These are phyloP conservation scores for Lentinus brumalis DNA, from an alignment of 768 basidiomycete genomes.

Conservation along the genomic window DNA sequence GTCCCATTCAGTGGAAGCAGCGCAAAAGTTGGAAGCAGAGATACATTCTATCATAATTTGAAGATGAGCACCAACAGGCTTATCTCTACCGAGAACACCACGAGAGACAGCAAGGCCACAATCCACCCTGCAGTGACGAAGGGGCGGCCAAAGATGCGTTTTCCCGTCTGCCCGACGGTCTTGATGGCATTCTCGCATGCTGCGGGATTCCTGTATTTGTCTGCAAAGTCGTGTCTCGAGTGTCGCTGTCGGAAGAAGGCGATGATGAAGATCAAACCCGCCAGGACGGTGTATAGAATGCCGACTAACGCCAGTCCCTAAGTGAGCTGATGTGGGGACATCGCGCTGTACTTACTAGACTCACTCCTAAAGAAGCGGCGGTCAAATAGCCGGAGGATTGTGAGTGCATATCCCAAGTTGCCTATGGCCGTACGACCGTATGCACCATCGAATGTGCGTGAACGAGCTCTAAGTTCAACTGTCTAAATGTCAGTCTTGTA, in stretches of 20 bases:
- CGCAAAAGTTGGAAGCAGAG: no score
- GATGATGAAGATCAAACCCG: conserved; percentile 56
- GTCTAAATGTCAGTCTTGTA: not conserved
- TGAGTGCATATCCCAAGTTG: conserved; percentile 70
- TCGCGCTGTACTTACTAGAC: conserved; percentile 27
- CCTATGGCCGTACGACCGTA: conserved; percentile 77
- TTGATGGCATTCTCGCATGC: conserved; percentile 41
- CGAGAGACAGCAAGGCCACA: conserved; percentile 56
- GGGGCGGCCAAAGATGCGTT: conserved; percentile 70
- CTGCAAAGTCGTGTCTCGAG: conserved; percentile 78
- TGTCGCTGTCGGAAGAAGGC: conserved; percentile 65
- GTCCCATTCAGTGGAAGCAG: no score
- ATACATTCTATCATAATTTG: conserved; percentile 31
- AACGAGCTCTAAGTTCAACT: conserved; percentile 76
- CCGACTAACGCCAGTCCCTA: conserved; percentile 43
- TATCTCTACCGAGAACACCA: conserved; percentile 68
- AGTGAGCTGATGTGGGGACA: not conserved
- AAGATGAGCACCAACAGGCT: conserved; percentile 66
- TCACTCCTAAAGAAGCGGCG: conserved; percentile 69
- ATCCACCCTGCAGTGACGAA: conserved; percentile 84
- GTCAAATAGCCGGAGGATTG: conserved; percentile 82
- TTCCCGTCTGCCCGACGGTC: conserved; percentile 62
- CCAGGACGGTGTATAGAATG: conserved; percentile 63
- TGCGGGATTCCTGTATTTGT: conserved; percentile 35
- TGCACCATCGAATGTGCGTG: conserved; percentile 83